Evolutionary conservation across 2,329 filamentous ascomycete species (phyloP).

Genomic region (Periglandula ipomoeae): DNA sequence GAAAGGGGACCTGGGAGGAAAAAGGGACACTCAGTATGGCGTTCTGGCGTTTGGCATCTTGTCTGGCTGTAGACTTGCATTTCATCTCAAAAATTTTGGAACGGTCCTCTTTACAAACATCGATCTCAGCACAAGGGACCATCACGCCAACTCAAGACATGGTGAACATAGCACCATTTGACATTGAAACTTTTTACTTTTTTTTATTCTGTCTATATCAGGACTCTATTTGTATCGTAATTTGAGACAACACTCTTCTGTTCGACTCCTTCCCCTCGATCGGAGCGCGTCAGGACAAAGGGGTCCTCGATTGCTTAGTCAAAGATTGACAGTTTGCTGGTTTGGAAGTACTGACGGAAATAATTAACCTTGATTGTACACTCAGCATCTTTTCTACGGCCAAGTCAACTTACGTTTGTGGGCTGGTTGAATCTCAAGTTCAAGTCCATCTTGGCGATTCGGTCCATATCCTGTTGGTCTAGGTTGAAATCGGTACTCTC

Average conservation of each 20-base stretch:
- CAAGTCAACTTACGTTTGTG: constrained; percentile 44
- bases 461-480: constrained; percentile 53
- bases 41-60: background rate
- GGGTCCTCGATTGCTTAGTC: background rate
- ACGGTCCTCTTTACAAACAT: background rate
- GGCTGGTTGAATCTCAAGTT: constrained; percentile 71
- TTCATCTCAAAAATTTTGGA: background rate
- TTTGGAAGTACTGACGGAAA: constrained; percentile 5
- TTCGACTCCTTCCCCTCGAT: too few relatives aligned
- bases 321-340: constrained; percentile 4
- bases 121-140: background rate
- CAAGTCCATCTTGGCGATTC: constrained; percentile 56
- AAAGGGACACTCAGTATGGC: background rate
- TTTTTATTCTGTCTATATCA: background rate
- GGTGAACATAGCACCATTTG: background rate
- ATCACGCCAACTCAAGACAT: background rate
- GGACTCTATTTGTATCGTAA: background rate
- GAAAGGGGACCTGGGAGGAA: background rate
- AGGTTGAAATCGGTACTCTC: constrained; percentile 59
- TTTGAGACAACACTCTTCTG: background rate
- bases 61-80: background rate
- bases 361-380: background rate
- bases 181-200: background rate
- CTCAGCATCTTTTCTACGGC: background rate
- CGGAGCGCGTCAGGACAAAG: too few relatives aligned